Evolutionary conservation across 441 rosid species (phyloP).

Genomic region (Heliophila coronopifolia): DNA sequence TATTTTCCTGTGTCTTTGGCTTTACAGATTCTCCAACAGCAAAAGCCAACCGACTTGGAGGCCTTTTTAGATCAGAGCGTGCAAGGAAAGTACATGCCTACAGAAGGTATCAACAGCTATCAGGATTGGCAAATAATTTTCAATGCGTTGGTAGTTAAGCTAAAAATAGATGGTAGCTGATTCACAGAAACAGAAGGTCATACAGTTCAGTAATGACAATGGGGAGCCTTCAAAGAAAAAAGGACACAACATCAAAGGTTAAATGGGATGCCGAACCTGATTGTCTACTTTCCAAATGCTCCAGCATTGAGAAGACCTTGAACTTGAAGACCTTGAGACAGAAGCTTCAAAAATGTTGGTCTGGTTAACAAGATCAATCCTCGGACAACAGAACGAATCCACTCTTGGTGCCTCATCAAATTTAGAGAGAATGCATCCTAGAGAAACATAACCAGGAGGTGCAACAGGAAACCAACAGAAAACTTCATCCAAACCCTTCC

Average conservation of each 20-base stretch:
- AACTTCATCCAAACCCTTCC: slow-evolving; percentile 86
- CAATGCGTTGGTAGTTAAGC: slow-evolving; percentile 7
- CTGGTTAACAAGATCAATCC: slow-evolving; percentile 89
- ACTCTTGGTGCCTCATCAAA: slow-evolving; percentile 63
- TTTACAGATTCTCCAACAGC: slow-evolving; percentile 80
- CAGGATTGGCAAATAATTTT: slow-evolving; percentile 10
- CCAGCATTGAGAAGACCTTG: slow-evolving; percentile 84
- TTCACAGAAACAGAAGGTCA: slow-evolving; percentile 1
- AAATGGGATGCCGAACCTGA: slow-evolving; percentile 53
- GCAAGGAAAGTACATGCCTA: slow-evolving; percentile 99
- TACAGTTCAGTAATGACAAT: slow-evolving; percentile 1
- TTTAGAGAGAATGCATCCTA: slow-evolving; percentile 87
- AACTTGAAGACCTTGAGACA: slow-evolving; percentile 69
- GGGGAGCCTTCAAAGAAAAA: slow-evolving; percentile 4
- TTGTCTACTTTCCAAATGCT: slow-evolving; percentile 97
- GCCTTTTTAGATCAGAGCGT: slow-evolving; percentile 78
- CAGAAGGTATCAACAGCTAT: slow-evolving; percentile 29
- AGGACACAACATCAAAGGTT: slow-evolving; percentile 7
- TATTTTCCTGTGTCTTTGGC: slow-evolving; percentile 81
- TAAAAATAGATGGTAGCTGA: slow-evolving; percentile 16
- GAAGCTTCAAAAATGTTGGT: slow-evolving; percentile 72
- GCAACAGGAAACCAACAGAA: slow-evolving; percentile 98
- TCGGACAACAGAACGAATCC: slow-evolving; percentile 80
- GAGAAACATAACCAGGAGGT: slow-evolving; percentile 89
- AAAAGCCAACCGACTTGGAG: slow-evolving; percentile 72